Percentiles rank a stretch among this genome's conserved stretches.
phyloP scores from a whole-genome alignment of 2,329 filamentous ascomycete genomes.

The Aspergillus melleus region DNA sequence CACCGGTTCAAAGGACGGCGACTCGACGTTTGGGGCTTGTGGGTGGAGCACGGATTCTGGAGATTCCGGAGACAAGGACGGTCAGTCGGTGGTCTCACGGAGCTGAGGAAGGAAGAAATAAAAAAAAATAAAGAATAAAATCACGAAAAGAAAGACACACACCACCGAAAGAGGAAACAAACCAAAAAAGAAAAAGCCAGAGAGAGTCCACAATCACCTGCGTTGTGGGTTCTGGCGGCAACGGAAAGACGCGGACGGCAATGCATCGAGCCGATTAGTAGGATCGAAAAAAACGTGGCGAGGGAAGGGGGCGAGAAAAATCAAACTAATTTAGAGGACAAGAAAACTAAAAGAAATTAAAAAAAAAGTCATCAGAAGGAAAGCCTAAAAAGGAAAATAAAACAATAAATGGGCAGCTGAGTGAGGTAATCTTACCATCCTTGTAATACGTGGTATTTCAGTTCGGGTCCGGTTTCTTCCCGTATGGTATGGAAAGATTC shows the following conservation, averaged over 20 bases:
- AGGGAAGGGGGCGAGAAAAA: constrained; percentile 9
- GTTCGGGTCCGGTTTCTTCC: constrained; percentile 1
- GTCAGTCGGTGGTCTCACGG: background rate
- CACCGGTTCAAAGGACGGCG: constrained; percentile 12
- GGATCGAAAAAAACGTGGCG: constrained; percentile 33
- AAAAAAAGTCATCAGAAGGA: background rate
- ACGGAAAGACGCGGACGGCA: constrained; percentile 37
- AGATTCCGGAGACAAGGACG: constrained; percentile 16
- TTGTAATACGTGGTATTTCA: constrained; percentile 9
- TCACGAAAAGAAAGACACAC: background rate
- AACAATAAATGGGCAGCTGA: background rate
- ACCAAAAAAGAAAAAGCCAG: background rate
- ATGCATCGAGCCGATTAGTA: constrained; percentile 35
- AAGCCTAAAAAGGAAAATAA: constrained; percentile 1
- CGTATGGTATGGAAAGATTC: constrained; percentile 14
- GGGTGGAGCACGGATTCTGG: constrained; percentile 15
- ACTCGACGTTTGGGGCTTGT: constrained; percentile 10
- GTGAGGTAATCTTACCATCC: constrained; percentile 10
- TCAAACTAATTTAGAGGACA: background rate
- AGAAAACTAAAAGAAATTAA: constrained; percentile 4
- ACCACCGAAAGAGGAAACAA: background rate
- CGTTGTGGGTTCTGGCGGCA: constrained; percentile 29
- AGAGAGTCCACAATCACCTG: constrained; percentile 19
- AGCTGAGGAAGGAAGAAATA: constrained; percentile 6
- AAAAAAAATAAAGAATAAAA: background rate